A percentile compares a stretch with the other conserved stretches of the same genome.
Evolutionary conservation across 352 stramenopile species (phyloP).

Genomic region (Phytophthora brassicae): DNA sequence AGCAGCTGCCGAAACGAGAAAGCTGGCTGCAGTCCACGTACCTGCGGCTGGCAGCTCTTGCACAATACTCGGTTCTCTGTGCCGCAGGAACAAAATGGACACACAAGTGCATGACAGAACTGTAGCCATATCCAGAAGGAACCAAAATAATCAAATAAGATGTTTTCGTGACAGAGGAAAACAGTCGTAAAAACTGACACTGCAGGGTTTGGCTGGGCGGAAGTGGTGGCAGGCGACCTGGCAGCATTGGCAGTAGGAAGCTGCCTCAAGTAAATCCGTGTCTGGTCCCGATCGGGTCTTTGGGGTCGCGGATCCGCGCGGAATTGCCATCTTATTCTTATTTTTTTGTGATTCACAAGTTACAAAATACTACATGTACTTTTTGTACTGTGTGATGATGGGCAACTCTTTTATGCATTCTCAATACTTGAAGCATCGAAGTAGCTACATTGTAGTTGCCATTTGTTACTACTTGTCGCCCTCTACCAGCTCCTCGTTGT

Average conservation of each 20-base stretch:
- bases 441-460: conserved; percentile 20
- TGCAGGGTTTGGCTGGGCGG: conserved; percentile 39
- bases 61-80: conserved; percentile 33
- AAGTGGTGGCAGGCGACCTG: conserved; percentile 47
- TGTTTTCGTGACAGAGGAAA: conserved; percentile 5
- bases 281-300: conserved; percentile 4
- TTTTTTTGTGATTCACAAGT: too few species aligned
- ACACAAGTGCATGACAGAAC: conserved; percentile 43
- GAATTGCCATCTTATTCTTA: conserved; percentile 20
- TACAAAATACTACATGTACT: too few species aligned
- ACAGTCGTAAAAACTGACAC: conserved; percentile 28
- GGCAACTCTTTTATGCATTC: not conserved
- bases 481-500: conserved; percentile 37
- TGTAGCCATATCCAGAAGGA: conserved; percentile 20
- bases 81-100: conserved; percentile 48
- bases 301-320: conserved; percentile 5
- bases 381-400: conserved; percentile 34
- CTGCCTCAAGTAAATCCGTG: not conserved
- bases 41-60: conserved; percentile 46
- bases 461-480: conserved; percentile 27
- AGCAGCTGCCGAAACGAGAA: conserved; percentile 52
- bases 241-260: conserved; percentile 43
- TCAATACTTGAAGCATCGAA: conserved; percentile 10
- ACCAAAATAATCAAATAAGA: conserved; percentile 9
- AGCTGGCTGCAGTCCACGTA: conserved; percentile 34